Percentiles rank a stretch among this genome's conserved stretches.
These are phyloP conservation scores for Apiotrichum laibachii DNA, from an alignment of 1,284 basidiomycete species.

Conservation along the genomic window DNA sequence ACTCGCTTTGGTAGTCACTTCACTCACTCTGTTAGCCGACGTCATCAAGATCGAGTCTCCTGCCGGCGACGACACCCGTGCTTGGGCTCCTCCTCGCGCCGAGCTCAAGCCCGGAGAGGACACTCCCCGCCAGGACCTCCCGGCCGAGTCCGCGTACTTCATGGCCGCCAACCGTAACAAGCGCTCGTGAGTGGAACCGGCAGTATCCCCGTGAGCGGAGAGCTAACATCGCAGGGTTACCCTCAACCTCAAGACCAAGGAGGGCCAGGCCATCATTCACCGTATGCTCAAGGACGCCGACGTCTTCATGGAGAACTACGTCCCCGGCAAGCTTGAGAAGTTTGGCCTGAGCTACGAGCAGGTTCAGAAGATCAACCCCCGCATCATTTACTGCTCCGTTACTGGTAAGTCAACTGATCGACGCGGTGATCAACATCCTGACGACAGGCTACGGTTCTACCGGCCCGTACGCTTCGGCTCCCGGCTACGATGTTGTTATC, in stretches of 20 bases:
- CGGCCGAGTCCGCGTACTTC: conserved; percentile 91
- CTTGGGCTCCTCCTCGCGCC: conserved; percentile 76
- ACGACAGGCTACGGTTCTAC: conserved; percentile 83
- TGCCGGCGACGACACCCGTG: conserved; percentile 85
- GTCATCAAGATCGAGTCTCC: conserved; percentile 85
- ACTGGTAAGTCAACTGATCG: conserved; percentile 60
- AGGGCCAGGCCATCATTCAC: conserved; percentile 74
- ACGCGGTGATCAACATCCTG: neutral
- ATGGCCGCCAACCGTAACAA: conserved; percentile 86
- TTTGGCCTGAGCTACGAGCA: conserved; percentile 85
- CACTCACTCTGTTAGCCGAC: conserved; percentile 60
- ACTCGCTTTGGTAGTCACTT: neutral
- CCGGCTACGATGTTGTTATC: conserved; percentile 88
- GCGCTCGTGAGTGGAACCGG: conserved; percentile 56
- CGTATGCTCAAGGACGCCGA: conserved; percentile 73
- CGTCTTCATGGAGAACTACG: conserved; percentile 81
- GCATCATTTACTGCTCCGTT: conserved; percentile 83
- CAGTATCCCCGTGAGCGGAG: conserved; percentile 6
- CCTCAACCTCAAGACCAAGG: conserved; percentile 75
- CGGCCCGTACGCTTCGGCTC: conserved; percentile 75
- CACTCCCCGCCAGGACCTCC: conserved; percentile 62
- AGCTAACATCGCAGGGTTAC: conserved; percentile 57
- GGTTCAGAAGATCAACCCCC: conserved; percentile 72
- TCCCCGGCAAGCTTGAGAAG: conserved; percentile 69
- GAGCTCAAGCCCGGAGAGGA: conserved; percentile 51